Conservation (phyloP, 495 filamentous ascomycete species). For the Cryomyces antarcticus region DNA sequence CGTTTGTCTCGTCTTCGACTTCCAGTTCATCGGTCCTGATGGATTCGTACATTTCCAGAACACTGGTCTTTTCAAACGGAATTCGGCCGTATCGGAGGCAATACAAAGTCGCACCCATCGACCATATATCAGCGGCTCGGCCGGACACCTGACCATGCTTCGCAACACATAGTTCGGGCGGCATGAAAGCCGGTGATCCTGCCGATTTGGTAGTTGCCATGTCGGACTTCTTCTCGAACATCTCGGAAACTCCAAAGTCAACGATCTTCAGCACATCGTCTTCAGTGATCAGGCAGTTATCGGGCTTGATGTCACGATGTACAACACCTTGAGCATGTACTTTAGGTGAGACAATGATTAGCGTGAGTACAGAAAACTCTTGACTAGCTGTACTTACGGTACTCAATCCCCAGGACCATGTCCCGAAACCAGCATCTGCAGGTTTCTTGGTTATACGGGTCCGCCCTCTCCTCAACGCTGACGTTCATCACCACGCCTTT, state of each 20-base stretch:
- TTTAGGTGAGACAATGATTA: constrained; percentile 8
- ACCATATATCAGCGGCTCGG: constrained; percentile 88
- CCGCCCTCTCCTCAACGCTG: constrained; percentile 59
- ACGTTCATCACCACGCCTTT: constrained; percentile 97
- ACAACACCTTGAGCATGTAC: constrained; percentile 89
- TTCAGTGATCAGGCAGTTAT: constrained; percentile 76
- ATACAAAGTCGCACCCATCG: constrained; percentile 91
- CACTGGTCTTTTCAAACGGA: constrained; percentile 57
- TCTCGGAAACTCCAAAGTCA: constrained; percentile 96
- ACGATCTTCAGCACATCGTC: constrained; percentile 92
- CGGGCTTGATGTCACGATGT: constrained; percentile 94
- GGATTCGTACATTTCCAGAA: constrained; percentile 75
- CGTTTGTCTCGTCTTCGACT: constrained; percentile 22
- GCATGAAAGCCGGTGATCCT: constrained; percentile 86
- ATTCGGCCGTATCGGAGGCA: constrained; percentile 76
- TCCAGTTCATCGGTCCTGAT: constrained; percentile 46
- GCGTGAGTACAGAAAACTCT: neutral
- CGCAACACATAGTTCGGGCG: constrained; percentile 76
- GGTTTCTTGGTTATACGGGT: constrained; percentile 64
- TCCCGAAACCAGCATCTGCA: constrained; percentile 91
- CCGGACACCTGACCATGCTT: constrained; percentile 80
- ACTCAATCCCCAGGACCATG: constrained; percentile 88
- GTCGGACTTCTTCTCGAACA: constrained; percentile 75
- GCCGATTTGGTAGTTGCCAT: constrained; percentile 93
- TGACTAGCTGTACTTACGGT: constrained; percentile 31